Base-by-base conservation (phyloP, 2,329 filamentous ascomycete species). In the Cadophora sp. region DNA sequence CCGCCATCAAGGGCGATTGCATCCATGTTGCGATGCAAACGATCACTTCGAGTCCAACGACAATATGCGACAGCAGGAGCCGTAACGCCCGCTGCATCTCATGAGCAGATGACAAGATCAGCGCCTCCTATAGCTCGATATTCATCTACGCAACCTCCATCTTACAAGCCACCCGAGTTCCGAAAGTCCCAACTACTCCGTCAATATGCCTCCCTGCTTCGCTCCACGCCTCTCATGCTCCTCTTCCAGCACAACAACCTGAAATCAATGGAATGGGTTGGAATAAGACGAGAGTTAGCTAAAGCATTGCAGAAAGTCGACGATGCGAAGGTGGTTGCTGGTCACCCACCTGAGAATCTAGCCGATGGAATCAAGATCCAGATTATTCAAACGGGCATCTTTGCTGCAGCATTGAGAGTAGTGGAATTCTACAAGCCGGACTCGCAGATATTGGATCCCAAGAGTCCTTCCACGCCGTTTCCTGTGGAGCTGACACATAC, bases 171-270 rank as follows among this genome's bases (percentile, higher is more conserved):
- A 24, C 88, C 94, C 58, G 92, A 97, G 78, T 91, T 91, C 76
- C 91, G 95, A 79, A 97, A 98, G 82, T 91, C 94, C 19, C 96
- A 99, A 81, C 86, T 98, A 24, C 87, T 91, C 73, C 86, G 91
- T 43, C 87, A 91, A 80, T 93, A 93, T 80, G 87, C 91, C 68
- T 92, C 91, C 53, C 82, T 92, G 63, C 85, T 93, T 64, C 88
- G 87, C 68, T 91, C 89, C n/a, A 87, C 89, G 24, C 90, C 90
- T 37, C 80, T 92, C 46, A 87, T 92, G 77, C 83, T 92, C 61
- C 80, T 92, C 70, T 91, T 92, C 80, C 90, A 92, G 78, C 90
- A 92, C 83, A 92, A 91, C 81, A 92, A 92, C 76, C 82, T 93
- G 68, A 88, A 87, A 76, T 84, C 90, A 1, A 82, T 82, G 62